These are phyloP conservation scores for Pythium vanterpoolii DNA, from an alignment of 352 stramenopile species.

Conservation along the genomic window DNA sequence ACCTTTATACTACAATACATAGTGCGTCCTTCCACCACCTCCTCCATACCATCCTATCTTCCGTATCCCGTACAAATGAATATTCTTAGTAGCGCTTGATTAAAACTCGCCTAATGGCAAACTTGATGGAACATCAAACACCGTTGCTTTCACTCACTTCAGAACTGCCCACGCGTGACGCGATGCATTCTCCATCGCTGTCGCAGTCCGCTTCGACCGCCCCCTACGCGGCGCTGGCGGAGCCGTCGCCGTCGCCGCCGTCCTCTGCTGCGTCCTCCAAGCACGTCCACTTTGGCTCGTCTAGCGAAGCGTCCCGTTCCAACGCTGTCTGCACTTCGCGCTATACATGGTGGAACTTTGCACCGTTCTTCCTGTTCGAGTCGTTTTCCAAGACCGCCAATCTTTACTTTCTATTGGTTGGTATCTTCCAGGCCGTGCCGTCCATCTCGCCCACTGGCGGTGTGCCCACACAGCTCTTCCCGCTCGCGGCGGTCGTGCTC, in stretches of 20 bases:
- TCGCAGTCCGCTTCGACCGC: background rate
- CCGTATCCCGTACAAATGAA: background rate
- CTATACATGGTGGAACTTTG: slow-evolving; percentile 86
- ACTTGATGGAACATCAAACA: background rate
- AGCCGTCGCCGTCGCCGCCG: background rate
- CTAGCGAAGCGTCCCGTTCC: background rate
- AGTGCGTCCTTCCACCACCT: background rate
- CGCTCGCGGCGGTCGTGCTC: slow-evolving; percentile 66
- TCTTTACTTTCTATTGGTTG: slow-evolving; percentile 83
- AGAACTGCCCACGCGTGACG: background rate
- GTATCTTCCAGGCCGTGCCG: slow-evolving; percentile 83
- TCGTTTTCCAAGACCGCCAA: slow-evolving; percentile 88
- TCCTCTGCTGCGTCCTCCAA: background rate
- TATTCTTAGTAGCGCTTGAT: background rate
- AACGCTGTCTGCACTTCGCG: slow-evolving; percentile 81
- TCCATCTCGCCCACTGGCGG: slow-evolving; percentile 71
- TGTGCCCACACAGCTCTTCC: slow-evolving; percentile 76
- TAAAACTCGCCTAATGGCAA: background rate
- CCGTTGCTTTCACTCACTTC: background rate
- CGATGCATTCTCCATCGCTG: background rate
- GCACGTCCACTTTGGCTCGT: background rate
- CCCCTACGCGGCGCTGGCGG: background rate
- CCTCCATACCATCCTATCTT: background rate
- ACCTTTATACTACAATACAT: background rate
- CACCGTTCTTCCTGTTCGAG: slow-evolving; percentile 75